These are phyloP conservation scores for Pestalotiopsis sp. DNA, from an alignment of 2,329 filamentous ascomycete species.

Conservation along the genomic window DNA sequence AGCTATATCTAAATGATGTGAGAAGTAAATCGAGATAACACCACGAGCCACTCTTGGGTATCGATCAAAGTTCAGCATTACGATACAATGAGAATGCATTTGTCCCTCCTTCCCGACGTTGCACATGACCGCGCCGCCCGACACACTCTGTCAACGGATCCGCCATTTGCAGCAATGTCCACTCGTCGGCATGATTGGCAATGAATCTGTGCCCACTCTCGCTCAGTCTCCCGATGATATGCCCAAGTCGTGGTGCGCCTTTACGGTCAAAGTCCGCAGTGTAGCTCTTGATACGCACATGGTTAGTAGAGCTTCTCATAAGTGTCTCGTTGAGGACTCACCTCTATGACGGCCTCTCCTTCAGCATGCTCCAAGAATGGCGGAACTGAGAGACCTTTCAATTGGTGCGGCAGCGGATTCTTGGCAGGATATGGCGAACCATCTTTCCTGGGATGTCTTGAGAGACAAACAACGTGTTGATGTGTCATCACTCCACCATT, in stretches of 20 bases:
- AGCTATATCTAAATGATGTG: too few species aligned
- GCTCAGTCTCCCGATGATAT: conserved; percentile 55
- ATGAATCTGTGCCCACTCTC: conserved; percentile 52
- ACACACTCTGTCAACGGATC: neutral
- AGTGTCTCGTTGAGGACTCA: neutral
- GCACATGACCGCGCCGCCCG: neutral
- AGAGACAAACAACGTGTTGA: conserved; percentile 64
- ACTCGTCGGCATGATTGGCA: conserved; percentile 57
- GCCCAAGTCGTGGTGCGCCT: conserved; percentile 48
- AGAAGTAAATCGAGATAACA: too few species aligned
- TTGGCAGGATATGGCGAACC: neutral
- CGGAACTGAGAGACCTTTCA: neutral
- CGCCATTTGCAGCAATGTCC: conserved; percentile 45
- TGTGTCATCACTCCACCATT: conserved; percentile 70
- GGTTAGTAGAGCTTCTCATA: neutral
- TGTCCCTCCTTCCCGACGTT: neutral
- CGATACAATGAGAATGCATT: neutral
- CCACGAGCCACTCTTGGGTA: too few species aligned
- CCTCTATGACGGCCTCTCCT: neutral
- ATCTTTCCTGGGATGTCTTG: conserved; percentile 25
- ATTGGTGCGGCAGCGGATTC: neutral
- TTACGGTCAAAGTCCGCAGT: conserved; percentile 60
- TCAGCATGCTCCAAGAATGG: neutral
- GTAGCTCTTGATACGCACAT: conserved; percentile 50
- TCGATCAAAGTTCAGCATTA: neutral